Base-by-base conservation (phyloP, 352 stramenopile species). In the Elongisporangium prolatum region DNA sequence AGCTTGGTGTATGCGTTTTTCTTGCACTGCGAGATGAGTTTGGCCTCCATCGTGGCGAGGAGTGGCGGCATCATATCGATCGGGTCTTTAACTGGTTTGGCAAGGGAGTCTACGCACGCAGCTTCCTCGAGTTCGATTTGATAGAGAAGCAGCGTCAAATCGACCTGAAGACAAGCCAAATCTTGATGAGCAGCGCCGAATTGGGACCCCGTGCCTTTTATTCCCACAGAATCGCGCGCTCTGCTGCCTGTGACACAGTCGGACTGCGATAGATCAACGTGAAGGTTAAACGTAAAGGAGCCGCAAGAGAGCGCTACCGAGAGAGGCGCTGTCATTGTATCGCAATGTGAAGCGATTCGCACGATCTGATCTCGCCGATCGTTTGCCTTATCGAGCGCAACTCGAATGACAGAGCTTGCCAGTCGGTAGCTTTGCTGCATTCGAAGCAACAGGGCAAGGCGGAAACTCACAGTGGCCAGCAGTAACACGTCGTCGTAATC, bases 401-500 rank as follows among this genome's bases (percentile, higher is more conserved):
- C 60, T 16, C 75, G 74, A 1, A 75, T 57, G 8, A 75, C 47
- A 58, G 76, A 69, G 17, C 67, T 65, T 1, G 74, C 75, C 47
- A 62, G 68, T 4, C 72, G 69, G 14, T 57, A 55, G 40, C 73
- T 63, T 13, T 71, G 50, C 6, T 63, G 59, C 9, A 65, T 21
- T 10, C 71, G 63, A 17, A 88, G 58, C 2, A 89, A 17, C 11
- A 67, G 63, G 3, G 60, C 65, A 18, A 89, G 57, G 11, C 70
- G 68, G 13, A 89, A 38, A 21, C 57, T 69, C 13, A 89, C 54
- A 21, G 78, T 68, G 0, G 65, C 74, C 38, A 82, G 68, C 21
- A 88, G 61, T 9, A 89, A 34, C 17, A 84, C 7, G 50, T 89
- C 82, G 13, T 89, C 79, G 37, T 81, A 75, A 14, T 84, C 63